Evolutionary conservation across 2,329 filamentous ascomycete species (phyloP), one percentile per base, ranked within the genome.

Genomic region (Fusarium sp.): DNA sequence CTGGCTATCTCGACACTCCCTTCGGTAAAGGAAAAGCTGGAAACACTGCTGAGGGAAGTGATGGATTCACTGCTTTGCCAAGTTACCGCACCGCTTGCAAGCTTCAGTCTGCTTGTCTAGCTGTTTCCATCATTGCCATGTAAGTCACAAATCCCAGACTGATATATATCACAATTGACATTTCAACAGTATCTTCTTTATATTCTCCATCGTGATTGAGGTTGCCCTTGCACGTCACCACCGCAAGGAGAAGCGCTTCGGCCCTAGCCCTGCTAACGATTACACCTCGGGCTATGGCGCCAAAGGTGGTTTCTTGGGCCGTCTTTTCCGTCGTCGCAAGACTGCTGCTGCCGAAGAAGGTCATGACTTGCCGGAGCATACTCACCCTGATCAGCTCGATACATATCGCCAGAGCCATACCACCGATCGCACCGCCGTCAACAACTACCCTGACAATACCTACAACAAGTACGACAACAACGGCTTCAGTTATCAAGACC

Each of bases 41-140:
- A 31, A 82, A 85, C 39, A 85, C 86, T 38, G 80, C 82, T n/a
- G 83, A 86, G n/a, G 82, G 84, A 46, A 71, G 69, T 6, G 83
- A 84, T 75, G 84, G 84, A 39, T 88, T 89, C 67, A 84, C 82
- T 22, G 75, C 76, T 14, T 78, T 88, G 49, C 87, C 87, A 4
- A 86, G 80, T 50, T 86, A 84, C 68, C 79, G 77, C 42, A 81
- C 81, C 12, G 90, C 92, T 2, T 98, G 95, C 84, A 86, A 86
- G 65, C 84, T 97, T 74, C 90, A 97, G 82, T 93, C 91, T 54
- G 94, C 91, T 47, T 88, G 86, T 67, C 91, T 98, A 72, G 92
- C 93, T 7, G 90, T 96, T 20, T 85, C 94, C 35, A 92, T 98
- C 67, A 88, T 94, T 62, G 92, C 88, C 77, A 90, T 93, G 90